These are phyloP conservation scores for Medicago arabica DNA, from an alignment of 306 rosid genomes.

Conservation along the genomic window DNA sequence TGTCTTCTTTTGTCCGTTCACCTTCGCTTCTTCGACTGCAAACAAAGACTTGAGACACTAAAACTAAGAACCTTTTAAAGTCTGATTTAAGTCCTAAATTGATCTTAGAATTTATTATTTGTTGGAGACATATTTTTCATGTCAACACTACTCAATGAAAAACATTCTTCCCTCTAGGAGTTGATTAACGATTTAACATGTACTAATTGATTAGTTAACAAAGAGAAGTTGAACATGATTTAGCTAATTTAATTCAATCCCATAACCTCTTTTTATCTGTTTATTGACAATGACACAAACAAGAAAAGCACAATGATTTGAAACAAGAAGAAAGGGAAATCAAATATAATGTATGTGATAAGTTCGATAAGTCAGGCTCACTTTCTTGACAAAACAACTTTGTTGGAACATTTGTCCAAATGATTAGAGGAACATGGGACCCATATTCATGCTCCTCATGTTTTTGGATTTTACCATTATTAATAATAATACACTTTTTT, in stretches of 20 bases:
- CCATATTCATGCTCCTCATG: slow-evolving; percentile 16
- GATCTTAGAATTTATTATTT: too few species aligned
- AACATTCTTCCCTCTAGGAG: background rate
- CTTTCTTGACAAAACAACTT: slow-evolving; percentile 41
- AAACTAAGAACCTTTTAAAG: too few species aligned
- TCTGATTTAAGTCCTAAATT: too few species aligned
- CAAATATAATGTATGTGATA: slow-evolving; percentile 19
- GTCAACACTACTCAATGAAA: too few species aligned
- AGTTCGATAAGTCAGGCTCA: slow-evolving; percentile 21
- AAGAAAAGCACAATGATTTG: slow-evolving; percentile 34
- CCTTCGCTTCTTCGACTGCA: too few species aligned
- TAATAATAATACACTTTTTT: too few species aligned
- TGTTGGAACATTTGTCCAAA: slow-evolving; percentile 30
- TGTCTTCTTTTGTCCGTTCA: too few species aligned
- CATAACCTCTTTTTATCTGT: background rate
- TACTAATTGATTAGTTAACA: background rate
- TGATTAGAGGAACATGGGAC: slow-evolving; percentile 26
- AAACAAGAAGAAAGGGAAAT: slow-evolving; percentile 34
- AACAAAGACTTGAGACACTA: too few species aligned
- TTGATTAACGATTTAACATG: background rate
- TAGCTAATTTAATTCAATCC: background rate
- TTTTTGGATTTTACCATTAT: background rate
- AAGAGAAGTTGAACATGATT: slow-evolving; percentile 23
- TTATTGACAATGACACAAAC: background rate
- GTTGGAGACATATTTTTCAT: too few species aligned